Base-by-base conservation (phyloP, 768 basidiomycete genomes). In the Kwoniella mangroviensis region DNA sequence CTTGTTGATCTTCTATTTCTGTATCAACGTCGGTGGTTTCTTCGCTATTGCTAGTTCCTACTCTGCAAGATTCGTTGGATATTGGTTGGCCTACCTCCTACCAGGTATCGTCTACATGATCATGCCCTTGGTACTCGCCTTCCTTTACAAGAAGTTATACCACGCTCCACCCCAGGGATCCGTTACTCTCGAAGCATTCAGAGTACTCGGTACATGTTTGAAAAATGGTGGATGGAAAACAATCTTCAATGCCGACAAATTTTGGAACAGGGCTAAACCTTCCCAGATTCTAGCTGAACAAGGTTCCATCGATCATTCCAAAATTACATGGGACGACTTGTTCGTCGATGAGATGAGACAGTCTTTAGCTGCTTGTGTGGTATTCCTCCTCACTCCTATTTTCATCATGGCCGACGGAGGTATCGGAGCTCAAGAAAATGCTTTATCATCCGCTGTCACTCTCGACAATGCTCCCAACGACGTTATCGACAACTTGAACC, bases 21-120 rank as follows among this genome's bases (percentile, higher is more conserved):
- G 70, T 24, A 82, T 83, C 78, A 83, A 83, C 73, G 71, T 83
- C 61, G 83, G 83, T 12, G 75, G 79, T 3, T 79, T 84, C 73
- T 78, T 80, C 68, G 56, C 72, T 12, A 63, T 83, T 45, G 83
- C 79, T 15, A 79, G 80, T 4, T 74, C 83, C 19, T 83, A 83
- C 68, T 63, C 78, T 22, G 79, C 79, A 56, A 76, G 80, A 63
- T 71, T 79, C 57, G 75, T 83, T 58, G 83, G 83, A 11, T 83
- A 80, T 74, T 84, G 81, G 82, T 74, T 82, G 24, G 80, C 81
- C 41, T 83, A 66, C 71, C 71, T 82, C 9, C 49, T 77, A 12
- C 82, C 82, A 12, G 78, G 78, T 28, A 76, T 84, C 63, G 28
- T 81, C 56, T 84, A 82, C 74, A 67, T 79, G 67, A 65, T 82